Evolutionary conservation across 805 yeast genomes (phyloP), one percentile per base, ranked within the genome.

Genomic region (Limtongozyma cylindracea): DNA sequence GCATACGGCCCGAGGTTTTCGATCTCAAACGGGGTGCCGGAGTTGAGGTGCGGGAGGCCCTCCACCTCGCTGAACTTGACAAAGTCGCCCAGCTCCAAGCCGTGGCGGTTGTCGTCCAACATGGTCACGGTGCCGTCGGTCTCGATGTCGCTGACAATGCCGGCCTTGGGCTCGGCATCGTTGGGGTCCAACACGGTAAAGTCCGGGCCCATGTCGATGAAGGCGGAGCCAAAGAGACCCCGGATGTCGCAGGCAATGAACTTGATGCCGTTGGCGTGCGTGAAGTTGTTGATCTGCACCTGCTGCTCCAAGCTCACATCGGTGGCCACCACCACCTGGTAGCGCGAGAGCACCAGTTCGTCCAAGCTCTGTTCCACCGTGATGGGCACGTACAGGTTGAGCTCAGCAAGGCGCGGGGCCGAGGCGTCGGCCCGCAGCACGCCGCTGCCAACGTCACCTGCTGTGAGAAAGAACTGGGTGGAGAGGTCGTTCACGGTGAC

Each of bases 1-100:
- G 95, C 91, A 39, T 62, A 80, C n/a, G 98, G 98, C 10, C 96
- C 98, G 27, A 73, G 54, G 2, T 80, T 95, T 38, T 67, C 71
- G 23, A 88, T 62, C 39, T 73, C 71, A 39, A 55, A 65, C 10
- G 78, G 59, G 25, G 58, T 47, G 4, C 84, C 91, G 32, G 67
- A 68, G 41, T 82, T 76, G 29, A 78, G 49, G 29, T 56, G 56
- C 7, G 60, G 66, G 38, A 78, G 53, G 18, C 96, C 96, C 37
- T 68, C 61, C 17, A 82, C 70, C 45, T 82, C 96, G 9, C 72
- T 39, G 36, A 88, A 80, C 42, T 71, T 74, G 24, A 88, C 93
- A 38, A 49, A 73, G 34, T 74, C 73, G 10, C 95, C 96, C 44
- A 78, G 93, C 51, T 82, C 77, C 24, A 88, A 55, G 11, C 92